Base-by-base conservation (phyloP, 2,329 filamentous ascomycete genomes). In the Talaromyces islandicus region DNA sequence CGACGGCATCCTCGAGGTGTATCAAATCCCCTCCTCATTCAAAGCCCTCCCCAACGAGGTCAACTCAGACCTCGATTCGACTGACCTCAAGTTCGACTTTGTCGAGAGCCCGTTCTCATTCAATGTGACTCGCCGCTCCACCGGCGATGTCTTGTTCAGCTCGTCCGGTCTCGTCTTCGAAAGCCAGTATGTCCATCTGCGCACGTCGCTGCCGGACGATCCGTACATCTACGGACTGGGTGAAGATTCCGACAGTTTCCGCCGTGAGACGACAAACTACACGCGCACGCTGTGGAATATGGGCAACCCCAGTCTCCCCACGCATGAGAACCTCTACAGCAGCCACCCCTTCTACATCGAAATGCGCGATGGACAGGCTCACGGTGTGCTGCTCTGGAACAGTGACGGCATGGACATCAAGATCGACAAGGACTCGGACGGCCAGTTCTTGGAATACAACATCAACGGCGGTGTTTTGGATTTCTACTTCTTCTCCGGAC, bases 151-250 rank as follows among this genome's bases (percentile, higher is more conserved):
- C 1, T 65, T 91, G 7, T 91, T 91, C 70, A 87, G 92, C 67
- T 90, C 88, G 0, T 85, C 85, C 0, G 86, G 80, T 7, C 76
- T 94, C 10, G 78, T 94, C 50, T 94, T 92, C 66, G 87, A 94
- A 75, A 85, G 84, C 12, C 89, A 94, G 71, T 93, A 91, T 68
- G 73, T 93, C 21, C 84, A 87, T n/a, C 78, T 93, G 60, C 83
- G 88, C 43, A 92, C 90, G 2, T 83, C 80, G 60, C 78, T 94
- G 9, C 89, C 90, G 0, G 72, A 83, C 0, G 78, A 86, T 58
- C 88, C 89, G 0, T 85, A 89, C 66, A 76, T 94, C 7, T 94
- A 94, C 69, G 90, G 91, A 0, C 80, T 93, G 1, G 90, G 90
- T 32, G 90, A 93, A 73, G 88, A 91, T 70, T 87, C 84, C 3